Conservation (phyloP, 2,329 filamentous ascomycete genomes). For the Pyrenophora teres region DNA sequence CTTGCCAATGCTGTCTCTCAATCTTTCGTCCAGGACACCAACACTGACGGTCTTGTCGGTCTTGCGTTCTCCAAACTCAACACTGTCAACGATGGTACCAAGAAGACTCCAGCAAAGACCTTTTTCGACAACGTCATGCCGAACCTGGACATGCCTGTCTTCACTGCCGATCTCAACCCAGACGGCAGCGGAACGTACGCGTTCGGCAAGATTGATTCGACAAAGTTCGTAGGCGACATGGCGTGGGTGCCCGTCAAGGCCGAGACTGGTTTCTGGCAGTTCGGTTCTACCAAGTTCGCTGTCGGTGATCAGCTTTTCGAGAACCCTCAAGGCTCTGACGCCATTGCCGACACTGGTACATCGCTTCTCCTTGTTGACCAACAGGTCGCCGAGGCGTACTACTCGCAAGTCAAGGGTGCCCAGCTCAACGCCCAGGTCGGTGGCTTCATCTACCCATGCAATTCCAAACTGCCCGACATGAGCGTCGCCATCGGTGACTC, state of each 20-base stretch:
- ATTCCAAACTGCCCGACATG: slow-evolving; percentile 50
- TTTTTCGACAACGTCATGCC: slow-evolving; percentile 73
- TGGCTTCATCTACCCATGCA: slow-evolving; percentile 53
- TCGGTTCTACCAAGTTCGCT: slow-evolving; percentile 61
- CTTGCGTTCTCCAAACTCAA: slow-evolving; percentile 70
- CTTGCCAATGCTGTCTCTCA: slow-evolving; percentile 64
- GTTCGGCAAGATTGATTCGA: slow-evolving; percentile 71
- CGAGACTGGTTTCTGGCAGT: slow-evolving; percentile 71
- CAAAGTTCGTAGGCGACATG: slow-evolving; percentile 67
- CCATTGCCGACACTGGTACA: slow-evolving; percentile 62
- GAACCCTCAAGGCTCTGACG: slow-evolving; percentile 55
- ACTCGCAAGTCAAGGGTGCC: slow-evolving; percentile 49
- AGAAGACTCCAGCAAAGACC: slow-evolving; percentile 67
- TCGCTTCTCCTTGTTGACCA: slow-evolving; percentile 66
- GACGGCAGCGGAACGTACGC: slow-evolving; percentile 68
- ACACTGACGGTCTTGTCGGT: slow-evolving; percentile 71
- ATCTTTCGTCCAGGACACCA: slow-evolving; percentile 63
- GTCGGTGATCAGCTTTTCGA: slow-evolving; percentile 61
- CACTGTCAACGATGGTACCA: slow-evolving; percentile 56
- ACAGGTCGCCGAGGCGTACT: slow-evolving; percentile 55
- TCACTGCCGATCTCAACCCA: slow-evolving; percentile 71
- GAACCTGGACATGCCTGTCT: slow-evolving; percentile 67
- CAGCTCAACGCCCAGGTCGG: slow-evolving; percentile 45
- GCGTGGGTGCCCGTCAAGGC: slow-evolving; percentile 66
- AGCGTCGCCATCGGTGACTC: slow-evolving; percentile 61